Base-by-base conservation (phyloP, 352 stramenopile species). In the Pythium graminicola region DNA sequence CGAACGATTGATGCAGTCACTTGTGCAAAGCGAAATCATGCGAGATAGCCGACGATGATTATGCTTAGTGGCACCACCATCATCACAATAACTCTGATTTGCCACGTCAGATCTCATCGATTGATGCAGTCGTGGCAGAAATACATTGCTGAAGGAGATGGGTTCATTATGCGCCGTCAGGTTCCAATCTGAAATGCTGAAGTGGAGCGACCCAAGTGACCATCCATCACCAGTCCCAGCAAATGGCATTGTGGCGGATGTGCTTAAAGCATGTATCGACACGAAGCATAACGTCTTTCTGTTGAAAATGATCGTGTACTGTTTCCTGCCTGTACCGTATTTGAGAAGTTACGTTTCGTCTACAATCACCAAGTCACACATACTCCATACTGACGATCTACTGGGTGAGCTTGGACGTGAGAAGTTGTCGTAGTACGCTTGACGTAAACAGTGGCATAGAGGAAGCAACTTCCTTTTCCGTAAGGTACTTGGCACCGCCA, bases 401-500 rank as follows among this genome's bases (percentile, higher is more conserved):
- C 50, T 61, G 39, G n/a, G 57, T 24, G 9, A 89, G 54, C 54
- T 86, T 84, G 49, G 69, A 63, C 32, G 65, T 52, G 9, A 92
- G 69, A 50, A 87, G 69, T 42, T 81, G 64, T 10, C 81, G 81
- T 62, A 89, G 58, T 24, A 89, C 72, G 45, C 74, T 85, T 7
- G 78, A 63, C 17, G 81, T 92, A 63, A 92, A 89, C 31, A 86
- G 74, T 22, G 74, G 67, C 56, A 89, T 58, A 6, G 73, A 60
- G 11, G 53, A 45, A n/a, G 54, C 57, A 16, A 93, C 58, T 42
- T 90, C 58, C 7, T 56, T 39, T 43, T 89, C 66, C n/a, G 35
- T 63, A 10, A 95, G 66, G 63, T 91, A 81, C 67, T 93, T 93
- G 51, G 85, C 85, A 4, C 85, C 85, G 13, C 73, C 68, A 29